phyloP scores from a whole-genome alignment of 805 yeast species.

The Cyberlindnera americana region DNA sequence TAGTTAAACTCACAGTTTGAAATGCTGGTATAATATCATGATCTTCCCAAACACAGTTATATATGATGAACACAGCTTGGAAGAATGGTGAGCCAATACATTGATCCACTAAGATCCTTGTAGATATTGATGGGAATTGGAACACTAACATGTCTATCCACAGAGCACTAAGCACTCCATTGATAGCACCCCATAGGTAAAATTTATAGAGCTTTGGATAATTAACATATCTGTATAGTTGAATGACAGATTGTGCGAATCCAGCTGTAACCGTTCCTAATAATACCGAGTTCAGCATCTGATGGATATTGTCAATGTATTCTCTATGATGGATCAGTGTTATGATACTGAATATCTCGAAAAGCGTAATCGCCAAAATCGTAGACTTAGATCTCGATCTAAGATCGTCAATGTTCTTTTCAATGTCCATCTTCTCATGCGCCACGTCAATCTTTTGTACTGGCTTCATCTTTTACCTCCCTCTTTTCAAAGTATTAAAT shows the following conservation, averaged over 20 bases:
- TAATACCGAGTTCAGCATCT: conserved; percentile 23
- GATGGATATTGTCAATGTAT: conserved; percentile 23
- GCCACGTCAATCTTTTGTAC: conserved; percentile 11
- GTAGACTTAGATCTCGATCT: conserved; percentile 9
- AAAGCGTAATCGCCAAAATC: conserved; percentile 10
- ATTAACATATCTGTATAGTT: conserved; percentile 21
- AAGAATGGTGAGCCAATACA: conserved; percentile 50
- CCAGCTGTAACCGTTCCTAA: conserved; percentile 25
- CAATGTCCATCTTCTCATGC: conserved; percentile 17
- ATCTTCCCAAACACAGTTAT: conserved; percentile 54
- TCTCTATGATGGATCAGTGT: conserved; percentile 23
- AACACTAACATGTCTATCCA: conserved; percentile 51
- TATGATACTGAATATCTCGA: conserved; percentile 9
- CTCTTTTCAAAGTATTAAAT: too few relatives aligned
- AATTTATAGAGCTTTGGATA: conserved; percentile 38
- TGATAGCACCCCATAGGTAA: conserved; percentile 55
- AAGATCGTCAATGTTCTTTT: conserved; percentile 17
- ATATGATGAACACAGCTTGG: conserved; percentile 47
- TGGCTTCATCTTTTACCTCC: conserved; percentile 1
- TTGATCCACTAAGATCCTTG: conserved; percentile 51
- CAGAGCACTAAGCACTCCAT: conserved; percentile 49
- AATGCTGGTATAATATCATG: conserved; percentile 32
- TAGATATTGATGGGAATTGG: conserved; percentile 33
- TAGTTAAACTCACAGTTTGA: conserved; percentile 22
- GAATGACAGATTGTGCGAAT: conserved; percentile 24